Evolutionary conservation across 768 basidiomycete genomes (phyloP).

Genomic region (Cyclocybe cylindracea): DNA sequence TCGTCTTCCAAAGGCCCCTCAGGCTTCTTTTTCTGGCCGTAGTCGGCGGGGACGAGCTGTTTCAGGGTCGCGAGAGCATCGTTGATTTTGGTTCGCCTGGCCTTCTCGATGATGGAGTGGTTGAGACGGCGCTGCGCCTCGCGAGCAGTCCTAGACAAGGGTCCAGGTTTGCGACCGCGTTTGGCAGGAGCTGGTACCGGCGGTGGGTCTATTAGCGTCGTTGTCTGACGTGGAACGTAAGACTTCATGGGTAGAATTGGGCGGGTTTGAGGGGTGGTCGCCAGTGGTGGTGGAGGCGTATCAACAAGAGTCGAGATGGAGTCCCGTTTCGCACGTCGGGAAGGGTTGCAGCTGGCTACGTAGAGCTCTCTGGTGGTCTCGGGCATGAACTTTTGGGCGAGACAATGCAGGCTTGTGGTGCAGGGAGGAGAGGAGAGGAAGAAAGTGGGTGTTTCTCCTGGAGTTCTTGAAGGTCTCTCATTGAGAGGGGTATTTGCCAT

Average conservation of each 20-base stretch:
- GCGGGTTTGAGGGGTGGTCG: constrained; percentile 12
- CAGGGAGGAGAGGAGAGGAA: neutral
- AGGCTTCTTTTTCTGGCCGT: constrained; percentile 29
- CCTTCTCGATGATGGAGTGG: constrained; percentile 94
- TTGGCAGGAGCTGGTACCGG: constrained; percentile 37
- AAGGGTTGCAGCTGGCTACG: constrained; percentile 36
- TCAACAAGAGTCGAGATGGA: constrained; percentile 11
- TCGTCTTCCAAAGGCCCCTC: constrained; percentile 25
- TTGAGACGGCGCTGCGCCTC: constrained; percentile 91
- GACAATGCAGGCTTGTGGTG: neutral
- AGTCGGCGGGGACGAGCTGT: constrained; percentile 70
- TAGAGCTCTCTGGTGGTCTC: constrained; percentile 22
- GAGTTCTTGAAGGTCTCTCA: neutral
- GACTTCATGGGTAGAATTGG: constrained; percentile 25
- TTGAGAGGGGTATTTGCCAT: neutral
- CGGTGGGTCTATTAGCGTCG: constrained; percentile 7
- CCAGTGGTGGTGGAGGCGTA: constrained; percentile 7
- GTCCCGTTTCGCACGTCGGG: constrained; percentile 38
- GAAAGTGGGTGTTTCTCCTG: neutral
- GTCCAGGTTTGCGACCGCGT: constrained; percentile 75
- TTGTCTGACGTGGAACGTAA: constrained; percentile 10
- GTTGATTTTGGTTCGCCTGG: constrained; percentile 94
- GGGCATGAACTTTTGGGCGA: constrained; percentile 11
- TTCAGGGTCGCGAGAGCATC: constrained; percentile 80
- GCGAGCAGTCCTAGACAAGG: constrained; percentile 72